Evolutionary conservation across 106 monocot genomes (phyloP), one percentile per base, ranked within the genome.

Genomic region (Dioscorea alata): DNA sequence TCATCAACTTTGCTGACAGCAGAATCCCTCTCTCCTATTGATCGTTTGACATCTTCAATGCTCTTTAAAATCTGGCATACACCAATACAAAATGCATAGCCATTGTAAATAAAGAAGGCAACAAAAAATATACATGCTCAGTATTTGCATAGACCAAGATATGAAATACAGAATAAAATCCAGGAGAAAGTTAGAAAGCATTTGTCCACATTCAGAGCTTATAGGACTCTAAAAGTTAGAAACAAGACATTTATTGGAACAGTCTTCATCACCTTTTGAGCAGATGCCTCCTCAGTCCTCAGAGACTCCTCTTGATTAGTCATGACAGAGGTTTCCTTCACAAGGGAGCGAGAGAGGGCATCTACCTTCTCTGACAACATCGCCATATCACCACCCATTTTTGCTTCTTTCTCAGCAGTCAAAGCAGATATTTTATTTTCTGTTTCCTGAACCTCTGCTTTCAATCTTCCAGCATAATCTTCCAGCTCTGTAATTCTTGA

Each of bases 311-410:
- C 82, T 13, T 87, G 84, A 60, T 97, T 89, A 57, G 24, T 77
- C 78, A 97, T 66, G 35, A 87, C 70, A 34, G 97, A 89, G 64
- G 92, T 83, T 63, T 97, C 92, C 79, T 92, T 97, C 52, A 97
- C 89, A 66, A 97, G 84, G 59, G 65, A 65, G 59, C 68, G 78
- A 72, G 89, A 86, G 64, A 97, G 72, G 18, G 19, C 48, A 68
- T 97, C 92, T 23, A 89, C 89, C 60, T 53, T 75, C 52, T 92
- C 72, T 15, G 97, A 89, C 60, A 90, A 59, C 60, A 59, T 57
- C 65, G 79, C 81, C 33, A 97, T 68, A 66, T 92, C 92, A 54
- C 89, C 89, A 64, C 92, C 86, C 63, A 87, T 42, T 68, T 72
- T 83, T 71, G 78, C 87, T 73, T 97, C 92, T 71, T 87, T 97